Evolutionary conservation across 2,329 filamentous ascomycete species (phyloP), one percentile per base, ranked within the genome.

Genomic region (Lecanicillium sp.): DNA sequence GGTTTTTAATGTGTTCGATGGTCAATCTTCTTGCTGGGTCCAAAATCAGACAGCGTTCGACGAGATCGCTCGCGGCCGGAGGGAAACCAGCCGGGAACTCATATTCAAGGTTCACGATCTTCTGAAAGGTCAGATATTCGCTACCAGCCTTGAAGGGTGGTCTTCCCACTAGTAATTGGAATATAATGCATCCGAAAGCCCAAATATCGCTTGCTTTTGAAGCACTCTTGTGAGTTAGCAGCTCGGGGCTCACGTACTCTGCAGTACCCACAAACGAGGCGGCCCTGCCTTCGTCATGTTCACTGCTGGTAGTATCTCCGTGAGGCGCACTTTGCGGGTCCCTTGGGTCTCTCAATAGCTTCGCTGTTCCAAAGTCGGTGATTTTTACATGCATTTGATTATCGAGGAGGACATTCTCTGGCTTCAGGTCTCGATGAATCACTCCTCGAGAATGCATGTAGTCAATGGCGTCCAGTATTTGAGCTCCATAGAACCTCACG

Each of bases 171-270:
- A 98, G 73, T 21, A 98, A 78, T 66, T 98, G 93, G 65, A 95
- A 98, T 54, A 98, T 83, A 58, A 98, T 98, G 70, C 93, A 98
- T 9, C 93, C 93, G 70, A 95, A 98, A 2, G 93, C 93, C 93
- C 93, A 98, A 42, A 98, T 68, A 67, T 98, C 93, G 65, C 93
- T 97, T 36, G 91, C 88, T 69, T 97, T 98, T 73, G 91, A 96
- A 17, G 91, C 93, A 60, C 87, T 94, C 71, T 97, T 97, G 61
- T 95, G 90, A 24, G 88, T 95, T 47, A 98, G 74, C n/a, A 98
- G 75, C 65, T 98, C 93, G 0, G 93, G 93, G 61, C 93, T 97
- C 56, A 98, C 93, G 60, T 98, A 98, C 66, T 98, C 93, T 10
- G 93, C 93, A 0, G 93, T 98, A 30, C 93, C 93, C 35, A 98